These are phyloP conservation scores for Pleurotus cornucopiae DNA, from an alignment of 768 basidiomycete genomes.

Conservation along the genomic window DNA sequence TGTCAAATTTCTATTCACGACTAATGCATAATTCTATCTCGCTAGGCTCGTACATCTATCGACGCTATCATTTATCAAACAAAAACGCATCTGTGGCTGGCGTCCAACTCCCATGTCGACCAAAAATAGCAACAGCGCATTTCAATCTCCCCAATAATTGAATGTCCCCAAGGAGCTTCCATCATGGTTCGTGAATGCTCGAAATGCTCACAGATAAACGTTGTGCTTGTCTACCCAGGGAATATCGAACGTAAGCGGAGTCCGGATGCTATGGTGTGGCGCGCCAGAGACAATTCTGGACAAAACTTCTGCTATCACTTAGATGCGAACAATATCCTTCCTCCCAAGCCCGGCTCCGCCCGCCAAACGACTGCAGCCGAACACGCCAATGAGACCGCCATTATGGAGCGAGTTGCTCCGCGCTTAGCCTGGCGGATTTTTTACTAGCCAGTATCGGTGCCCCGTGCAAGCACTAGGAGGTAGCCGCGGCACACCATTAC, in stretches of 20 bases:
- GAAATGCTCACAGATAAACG: too few species aligned
- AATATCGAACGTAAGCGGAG: not conserved
- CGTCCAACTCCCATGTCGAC: conserved; percentile 3
- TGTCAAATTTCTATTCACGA: not conserved
- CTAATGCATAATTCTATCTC: not conserved
- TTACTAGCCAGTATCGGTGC: too few species aligned
- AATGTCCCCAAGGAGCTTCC: too few species aligned
- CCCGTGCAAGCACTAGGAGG: too few species aligned
- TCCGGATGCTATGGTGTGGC: not conserved
- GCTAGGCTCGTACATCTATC: not conserved
- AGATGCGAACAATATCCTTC: not conserved
- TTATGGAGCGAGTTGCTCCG: too few species aligned
- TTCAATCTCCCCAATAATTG: too few species aligned
- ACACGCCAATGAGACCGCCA: too few species aligned
- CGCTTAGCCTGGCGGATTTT: too few species aligned
- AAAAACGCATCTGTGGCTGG: not conserved
- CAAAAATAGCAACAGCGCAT: not conserved
- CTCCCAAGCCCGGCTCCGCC: conserved; percentile 1
- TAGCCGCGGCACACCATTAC: too few species aligned
- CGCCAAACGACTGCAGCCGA: not conserved
- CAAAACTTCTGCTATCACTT: too few species aligned
- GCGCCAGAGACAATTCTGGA: not conserved
- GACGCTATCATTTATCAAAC: not conserved
- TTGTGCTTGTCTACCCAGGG: too few species aligned
- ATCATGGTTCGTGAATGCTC: too few species aligned